Evolutionary conservation across 768 basidiomycete species (phyloP).

Genomic region (Cubamyces lactineus): DNA sequence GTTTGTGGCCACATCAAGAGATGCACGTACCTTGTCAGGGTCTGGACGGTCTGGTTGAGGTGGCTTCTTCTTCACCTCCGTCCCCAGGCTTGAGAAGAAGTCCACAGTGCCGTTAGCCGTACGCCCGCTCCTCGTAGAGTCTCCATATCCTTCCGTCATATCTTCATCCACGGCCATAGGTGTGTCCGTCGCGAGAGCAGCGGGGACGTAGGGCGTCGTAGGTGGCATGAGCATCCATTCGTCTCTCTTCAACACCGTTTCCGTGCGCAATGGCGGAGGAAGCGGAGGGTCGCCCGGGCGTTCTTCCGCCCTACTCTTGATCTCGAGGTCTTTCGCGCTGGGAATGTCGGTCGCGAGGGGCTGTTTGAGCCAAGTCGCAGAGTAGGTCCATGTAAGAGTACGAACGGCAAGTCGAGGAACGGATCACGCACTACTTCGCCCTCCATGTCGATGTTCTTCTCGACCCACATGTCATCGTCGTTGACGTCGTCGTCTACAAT

Average conservation of each 20-base stretch:
- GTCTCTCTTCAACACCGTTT: slow-evolving; percentile 64
- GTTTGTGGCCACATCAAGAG: background rate
- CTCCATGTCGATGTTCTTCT: slow-evolving; percentile 83
- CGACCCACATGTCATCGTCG: slow-evolving; percentile 82
- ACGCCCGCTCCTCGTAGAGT: slow-evolving; percentile 47
- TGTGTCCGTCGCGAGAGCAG: slow-evolving; percentile 29
- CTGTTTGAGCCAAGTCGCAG: slow-evolving; percentile 37
- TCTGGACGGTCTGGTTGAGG: slow-evolving; percentile 60
- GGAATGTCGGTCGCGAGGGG: slow-evolving; percentile 75
- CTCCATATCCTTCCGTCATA: slow-evolving; percentile 69
- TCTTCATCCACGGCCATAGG: slow-evolving; percentile 46
- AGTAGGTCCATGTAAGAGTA: no score
- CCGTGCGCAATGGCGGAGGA: slow-evolving; percentile 49
- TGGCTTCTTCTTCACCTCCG: slow-evolving; percentile 69
- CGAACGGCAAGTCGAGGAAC: background rate
- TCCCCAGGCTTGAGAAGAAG: slow-evolving; percentile 89
- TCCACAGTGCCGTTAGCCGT: slow-evolving; percentile 67
- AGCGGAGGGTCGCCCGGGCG: slow-evolving; percentile 48
- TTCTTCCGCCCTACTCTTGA: slow-evolving; percentile 62
- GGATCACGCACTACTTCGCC: slow-evolving; percentile 66
- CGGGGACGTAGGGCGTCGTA: slow-evolving; percentile 33
- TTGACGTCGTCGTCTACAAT: slow-evolving; percentile 74
- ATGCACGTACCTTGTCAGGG: slow-evolving; percentile 65
- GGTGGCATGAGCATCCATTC: slow-evolving; percentile 83
- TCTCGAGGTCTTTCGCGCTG: slow-evolving; percentile 67